These are phyloP conservation scores for Myriangium duriaei DNA, from an alignment of 2,329 filamentous ascomycete species.

Conservation along the genomic window DNA sequence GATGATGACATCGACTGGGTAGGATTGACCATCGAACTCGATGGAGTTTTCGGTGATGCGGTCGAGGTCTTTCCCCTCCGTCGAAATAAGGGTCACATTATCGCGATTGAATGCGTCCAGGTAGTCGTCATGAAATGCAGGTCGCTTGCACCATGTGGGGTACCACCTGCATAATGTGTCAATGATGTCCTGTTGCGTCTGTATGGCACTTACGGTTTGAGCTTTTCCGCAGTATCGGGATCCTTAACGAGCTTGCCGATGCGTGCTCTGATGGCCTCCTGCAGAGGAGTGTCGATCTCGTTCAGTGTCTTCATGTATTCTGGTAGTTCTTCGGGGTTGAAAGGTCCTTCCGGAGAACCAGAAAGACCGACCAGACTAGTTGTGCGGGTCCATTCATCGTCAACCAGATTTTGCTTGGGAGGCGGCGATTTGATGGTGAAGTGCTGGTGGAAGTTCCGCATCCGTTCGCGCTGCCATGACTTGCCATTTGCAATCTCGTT, in stretches of 20 bases:
- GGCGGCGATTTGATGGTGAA: constrained; percentile 23
- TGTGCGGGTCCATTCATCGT: constrained; percentile 38
- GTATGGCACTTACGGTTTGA: too few relatives aligned
- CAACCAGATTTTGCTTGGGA: constrained; percentile 32
- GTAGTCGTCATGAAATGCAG: constrained; percentile 49
- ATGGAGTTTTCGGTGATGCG: constrained; percentile 35
- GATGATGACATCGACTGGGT: constrained; percentile 36
- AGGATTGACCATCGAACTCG: constrained; percentile 35
- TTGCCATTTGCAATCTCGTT: constrained; percentile 21
- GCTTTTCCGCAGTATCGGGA: constrained; percentile 35
- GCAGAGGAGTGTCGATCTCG: constrained; percentile 30
- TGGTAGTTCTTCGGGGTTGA: constrained; percentile 26
- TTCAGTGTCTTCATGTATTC: constrained; percentile 28
- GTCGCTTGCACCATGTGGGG: constrained; percentile 50
- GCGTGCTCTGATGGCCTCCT: constrained; percentile 35
- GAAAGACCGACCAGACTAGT: constrained; percentile 29
- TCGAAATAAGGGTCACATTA: constrained; percentile 50
- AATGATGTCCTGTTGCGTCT: too few relatives aligned
- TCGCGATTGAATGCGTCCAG: constrained; percentile 45
- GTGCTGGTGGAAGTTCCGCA: constrained; percentile 32
- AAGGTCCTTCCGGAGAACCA: constrained; percentile 23
- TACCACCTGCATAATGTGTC: too few relatives aligned
- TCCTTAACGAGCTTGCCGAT: constrained; percentile 43
- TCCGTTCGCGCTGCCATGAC: constrained; percentile 40
- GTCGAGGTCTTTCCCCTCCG: constrained; percentile 40